Base-by-base conservation (phyloP, 148 eudicot genomes). In the Cornus suecica region DNA sequence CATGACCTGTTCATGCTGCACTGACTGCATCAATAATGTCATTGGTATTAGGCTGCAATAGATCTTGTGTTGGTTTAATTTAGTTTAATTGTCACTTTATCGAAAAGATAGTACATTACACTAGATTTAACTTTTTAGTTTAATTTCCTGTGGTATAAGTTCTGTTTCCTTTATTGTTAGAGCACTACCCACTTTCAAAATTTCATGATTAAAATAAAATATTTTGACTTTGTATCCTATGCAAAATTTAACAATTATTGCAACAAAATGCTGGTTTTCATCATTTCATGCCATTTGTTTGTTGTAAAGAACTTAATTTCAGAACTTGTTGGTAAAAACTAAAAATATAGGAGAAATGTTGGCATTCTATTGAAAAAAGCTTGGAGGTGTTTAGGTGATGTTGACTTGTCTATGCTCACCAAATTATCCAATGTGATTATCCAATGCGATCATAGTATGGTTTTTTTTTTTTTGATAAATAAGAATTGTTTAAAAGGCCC, bases 251-350 rank as follows among this genome's bases (percentile, higher is more conserved):
- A 0, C 62, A 58, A 8, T 8, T 62, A 52, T 41, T 24, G 8
- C 41, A 58, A 58, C 52, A 73, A 73, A 73, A 20, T 73, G 62
- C 24, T 60, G 30, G 45, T 30, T 45, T 73, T 22, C 31, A 24
- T 22, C 27, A n/a, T 45, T 73, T 22, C 31, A 24, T 22, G 41
- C 52, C 22, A 73, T 61, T 32, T 31, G 2, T 24, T 73, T 24
- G 63, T 61, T 11, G 45, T 14, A 24, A 37, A 37, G n/a, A 58
- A 14, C 26, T 22, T 70, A 20, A 11, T 16, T 48, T 13, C 8
- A 48, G 54, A 48, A 11, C 20, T 48, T 48, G 54, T 48, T 48
- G 54, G 3, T 41, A 4, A 4, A 41, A 9, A 48, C 15, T 11
- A 2, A 11, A 48, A 48, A 48, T 16, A 48, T 16, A 48, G 18